Conservation (phyloP, 129 eudicot species). For the Sambucus nigra region DNA sequence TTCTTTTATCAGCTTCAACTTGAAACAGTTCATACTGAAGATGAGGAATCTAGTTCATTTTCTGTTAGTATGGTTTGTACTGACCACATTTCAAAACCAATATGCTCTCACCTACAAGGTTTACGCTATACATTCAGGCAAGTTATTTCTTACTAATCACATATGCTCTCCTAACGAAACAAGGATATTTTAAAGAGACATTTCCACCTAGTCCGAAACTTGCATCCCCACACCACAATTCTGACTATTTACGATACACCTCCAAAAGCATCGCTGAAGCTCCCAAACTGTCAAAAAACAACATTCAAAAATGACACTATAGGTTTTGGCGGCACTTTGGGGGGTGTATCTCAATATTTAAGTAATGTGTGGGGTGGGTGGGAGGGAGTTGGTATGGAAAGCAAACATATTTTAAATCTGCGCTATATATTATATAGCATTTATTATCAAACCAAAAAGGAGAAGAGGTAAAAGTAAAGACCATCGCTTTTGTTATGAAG, state of each 20-base stretch:
- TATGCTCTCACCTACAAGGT: constrained; percentile 8
- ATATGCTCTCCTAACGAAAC: too few relatives aligned
- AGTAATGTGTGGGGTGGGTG: not conserved
- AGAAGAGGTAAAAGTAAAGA: constrained; percentile 18
- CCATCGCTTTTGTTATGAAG: not conserved
- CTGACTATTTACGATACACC: not conserved
- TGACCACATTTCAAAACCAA: constrained; percentile 12
- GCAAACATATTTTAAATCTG: not conserved
- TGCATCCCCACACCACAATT: not conserved
- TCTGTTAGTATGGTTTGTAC: constrained; percentile 25
- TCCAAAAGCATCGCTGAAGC: not conserved
- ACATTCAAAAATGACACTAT: not conserved
- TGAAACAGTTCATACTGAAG: constrained; percentile 13
- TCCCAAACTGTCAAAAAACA: not conserved
- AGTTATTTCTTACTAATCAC: too few relatives aligned
- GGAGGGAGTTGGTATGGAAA: not conserved
- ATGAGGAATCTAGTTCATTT: constrained; percentile 25
- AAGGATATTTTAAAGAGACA: too few relatives aligned
- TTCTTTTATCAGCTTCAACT: not conserved
- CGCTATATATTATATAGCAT: constrained; percentile 9
- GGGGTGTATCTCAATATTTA: too few relatives aligned
- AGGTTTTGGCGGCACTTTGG: not conserved
- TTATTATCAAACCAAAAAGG: too few relatives aligned
- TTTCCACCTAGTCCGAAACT: too few relatives aligned
- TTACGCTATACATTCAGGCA: constrained; percentile 33